Evolutionary conservation across 2,329 filamentous ascomycete species (phyloP), one percentile per base, ranked within the genome.

Genomic region (Fusarium bactridioides): DNA sequence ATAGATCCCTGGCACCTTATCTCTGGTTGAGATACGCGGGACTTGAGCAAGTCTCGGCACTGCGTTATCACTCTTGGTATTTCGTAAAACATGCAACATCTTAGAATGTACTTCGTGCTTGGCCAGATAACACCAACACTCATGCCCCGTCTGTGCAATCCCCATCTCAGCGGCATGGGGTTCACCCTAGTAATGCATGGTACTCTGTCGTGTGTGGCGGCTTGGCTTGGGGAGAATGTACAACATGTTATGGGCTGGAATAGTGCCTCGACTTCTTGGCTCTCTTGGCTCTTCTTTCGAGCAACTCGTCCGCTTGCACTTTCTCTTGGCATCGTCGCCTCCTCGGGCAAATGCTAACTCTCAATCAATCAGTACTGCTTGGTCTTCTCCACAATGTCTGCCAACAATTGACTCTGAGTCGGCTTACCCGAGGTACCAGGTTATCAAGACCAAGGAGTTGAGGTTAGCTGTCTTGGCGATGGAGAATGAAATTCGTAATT

Each of bases 301-400:
- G 54, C 59, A 37, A 60, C 69, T 73, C 56, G 62, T 43, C 62
- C 61, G 44, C 60, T 58, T 60, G 62, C 62, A 41, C 54, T 57
- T 53, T 40, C n/a, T 61, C 73, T 72, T 75, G 70, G 70, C 73
- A 75, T 74, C 70, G 40, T 61, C 51, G 61, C 61, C 70, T 69
- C 70, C 54, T 74, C 67, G 73, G 67, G 53, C 73, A 74, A 75
- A 75, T 61, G 43, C 64, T n/a, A 45, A 44, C 33, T 27, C 64
- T 61, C 38, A 67, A 41, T 66, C 67, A 73, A 64, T 50, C 41
- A 61, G 41, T 47, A 33, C 44, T 63, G 35, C 58, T 69, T 23
- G 11, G 13, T 19, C 19, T 64, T 69, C 61, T 61, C 73, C 72
- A 74, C 72, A 64, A 43, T 12, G 43, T 61, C 69, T 63, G 53